Evolutionary conservation across 106 monocot species (phyloP).

Genomic region (Gastrodia elata): DNA sequence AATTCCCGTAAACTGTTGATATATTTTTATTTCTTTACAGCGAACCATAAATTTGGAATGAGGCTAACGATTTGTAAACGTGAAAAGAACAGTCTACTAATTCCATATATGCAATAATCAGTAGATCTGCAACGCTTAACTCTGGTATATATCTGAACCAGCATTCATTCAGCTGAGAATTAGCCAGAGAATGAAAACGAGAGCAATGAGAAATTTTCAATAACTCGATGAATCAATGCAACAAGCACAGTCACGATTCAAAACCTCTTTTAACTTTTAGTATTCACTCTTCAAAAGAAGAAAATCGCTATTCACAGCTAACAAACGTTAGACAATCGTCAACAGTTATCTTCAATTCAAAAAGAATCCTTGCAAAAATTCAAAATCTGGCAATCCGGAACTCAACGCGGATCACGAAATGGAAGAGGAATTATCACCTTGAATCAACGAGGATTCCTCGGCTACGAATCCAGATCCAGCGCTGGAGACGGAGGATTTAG

Average conservation of each 20-base stretch:
- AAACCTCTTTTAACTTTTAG: neutral
- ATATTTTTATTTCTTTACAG: neutral
- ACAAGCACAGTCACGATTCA: no score
- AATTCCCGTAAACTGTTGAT: neutral
- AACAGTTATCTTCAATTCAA: neutral
- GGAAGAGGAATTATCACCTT: neutral
- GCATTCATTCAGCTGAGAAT: neutral
- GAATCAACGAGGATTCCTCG: neutral
- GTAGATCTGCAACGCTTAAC: neutral
- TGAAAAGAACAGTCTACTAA: neutral
- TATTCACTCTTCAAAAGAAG: neutral
- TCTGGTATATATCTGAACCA: neutral
- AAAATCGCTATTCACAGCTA: neutral
- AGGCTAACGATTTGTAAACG: neutral
- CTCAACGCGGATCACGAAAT: neutral
- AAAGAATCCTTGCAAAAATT: neutral
- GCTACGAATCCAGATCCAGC: neutral
- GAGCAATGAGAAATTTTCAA: neutral
- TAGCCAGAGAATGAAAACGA: neutral
- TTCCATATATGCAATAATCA: neutral
- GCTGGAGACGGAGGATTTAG: conserved; percentile 5
- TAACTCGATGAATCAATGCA: neutral
- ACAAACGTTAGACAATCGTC: neutral
- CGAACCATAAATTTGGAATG: neutral
- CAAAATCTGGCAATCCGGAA: neutral